Evolutionary conservation across 306 rosid genomes (phyloP), one percentile per base, ranked within the genome.

Genomic region (Corylus heterophylla): DNA sequence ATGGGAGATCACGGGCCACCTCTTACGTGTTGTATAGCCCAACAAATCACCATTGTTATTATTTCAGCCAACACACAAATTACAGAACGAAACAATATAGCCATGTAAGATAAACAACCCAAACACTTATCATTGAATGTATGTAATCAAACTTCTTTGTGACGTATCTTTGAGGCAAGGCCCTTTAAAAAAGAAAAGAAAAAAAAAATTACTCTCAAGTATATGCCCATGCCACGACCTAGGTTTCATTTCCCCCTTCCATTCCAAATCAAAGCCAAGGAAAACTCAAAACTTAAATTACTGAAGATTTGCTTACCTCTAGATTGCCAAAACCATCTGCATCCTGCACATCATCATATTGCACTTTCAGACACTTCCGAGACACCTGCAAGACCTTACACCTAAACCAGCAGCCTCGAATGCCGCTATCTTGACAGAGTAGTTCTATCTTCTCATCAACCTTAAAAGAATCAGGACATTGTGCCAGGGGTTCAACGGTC

Each of bases 371-470:
- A 82, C n/a, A 62, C 81, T 73, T 91, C 63, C 67, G 89, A 71
- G 90, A 82, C 8, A 62, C 52, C 76, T 20, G 73, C 90, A 91
- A 78, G 82, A 93, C 81, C 86, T 89, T 86, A 79, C 96, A 88
- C 68, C 92, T 90, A 79, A 93, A 93, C 96, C 97, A 93, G 90
- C 97, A 93, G 39, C 96, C 97, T 81, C 96, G 84, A 18, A 93
- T 81, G 85, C 97, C 97, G 76, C 96, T 91, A 79, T 93, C 97
- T 81, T 89, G 93, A 86, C 89, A 89, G 61, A 93, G 96, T 77
- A 89, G 27, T 87, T 93, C 96, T 55, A 91, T 78, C 82, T 80
- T 85, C n/a, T 84, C 87, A 83, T 78, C 76, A 67, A 81, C 94
- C 75, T 88, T 84, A 73, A 88, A 87, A 61, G 91, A 74, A 20